phyloP scores from a whole-genome alignment of 352 stramenopile species.

The Chloridella minuta region DNA sequence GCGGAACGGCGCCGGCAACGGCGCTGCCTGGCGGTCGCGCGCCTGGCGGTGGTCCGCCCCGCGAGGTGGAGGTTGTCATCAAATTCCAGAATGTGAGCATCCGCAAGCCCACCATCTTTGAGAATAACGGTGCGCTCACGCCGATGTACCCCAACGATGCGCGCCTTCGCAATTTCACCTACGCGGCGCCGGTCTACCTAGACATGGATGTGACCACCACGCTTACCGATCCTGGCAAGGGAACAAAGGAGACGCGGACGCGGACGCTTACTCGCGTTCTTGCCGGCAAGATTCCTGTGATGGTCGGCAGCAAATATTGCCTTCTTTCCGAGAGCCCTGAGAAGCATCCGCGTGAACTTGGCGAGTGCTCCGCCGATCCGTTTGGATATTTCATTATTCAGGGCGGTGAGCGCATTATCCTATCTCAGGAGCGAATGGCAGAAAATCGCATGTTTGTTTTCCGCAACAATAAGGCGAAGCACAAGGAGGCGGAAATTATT shows the following conservation, averaged over 20 bases:
- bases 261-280: constrained; percentile 22
- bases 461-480: too few species aligned
- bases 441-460: constrained; percentile 99
- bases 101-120: constrained; percentile 69
- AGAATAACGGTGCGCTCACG: constrained; percentile 70
- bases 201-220: constrained; percentile 74
- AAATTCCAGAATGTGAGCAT: constrained; percentile 94
- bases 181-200: constrained; percentile 77
- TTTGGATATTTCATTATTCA: constrained; percentile 97
- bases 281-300: constrained; percentile 57
- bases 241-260: neutral
- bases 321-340: constrained; percentile 51
- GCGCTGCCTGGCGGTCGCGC: too few species aligned
- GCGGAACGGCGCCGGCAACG: too few species aligned
- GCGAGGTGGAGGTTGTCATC: constrained; percentile 33
- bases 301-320: constrained; percentile 56
- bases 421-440: constrained; percentile 92
- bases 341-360: constrained; percentile 56
- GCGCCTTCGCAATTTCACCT: constrained; percentile 76
- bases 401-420: constrained; percentile 81
- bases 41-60: too few species aligned
- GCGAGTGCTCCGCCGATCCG: constrained; percentile 99
- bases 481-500: too few species aligned
- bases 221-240: constrained; percentile 22
- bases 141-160: constrained; percentile 98